Conservation (phyloP, 176 grass and related monocot genomes). For the Saccharum spontaneum region DNA sequence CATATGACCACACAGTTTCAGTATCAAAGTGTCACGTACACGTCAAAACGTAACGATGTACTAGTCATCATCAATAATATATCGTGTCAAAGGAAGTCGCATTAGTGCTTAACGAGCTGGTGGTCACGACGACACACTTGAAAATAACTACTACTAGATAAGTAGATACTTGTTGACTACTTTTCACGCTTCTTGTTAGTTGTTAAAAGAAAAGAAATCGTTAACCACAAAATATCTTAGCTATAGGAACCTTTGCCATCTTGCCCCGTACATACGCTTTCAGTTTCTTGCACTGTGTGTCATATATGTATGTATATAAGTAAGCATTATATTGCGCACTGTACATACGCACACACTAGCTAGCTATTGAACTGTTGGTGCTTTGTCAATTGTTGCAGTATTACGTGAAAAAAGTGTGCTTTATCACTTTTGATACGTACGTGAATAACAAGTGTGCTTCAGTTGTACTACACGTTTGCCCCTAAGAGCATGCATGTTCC, state of each 20-base stretch:
- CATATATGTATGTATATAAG: neutral
- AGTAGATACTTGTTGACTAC: neutral
- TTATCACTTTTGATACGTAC: no score
- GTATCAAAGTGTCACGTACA: neutral
- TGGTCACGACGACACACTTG: neutral
- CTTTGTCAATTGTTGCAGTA: neutral
- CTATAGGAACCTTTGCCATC: neutral
- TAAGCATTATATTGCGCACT: neutral
- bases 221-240: neutral
- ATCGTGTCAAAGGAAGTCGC: neutral
- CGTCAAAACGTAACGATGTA: neutral
- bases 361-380: neutral
- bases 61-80: neutral
- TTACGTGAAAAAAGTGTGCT: neutral
- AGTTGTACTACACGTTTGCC: neutral
- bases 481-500: neutral
- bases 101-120: conserved; percentile 27
- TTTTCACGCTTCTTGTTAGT: neutral
- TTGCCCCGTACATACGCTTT: neutral
- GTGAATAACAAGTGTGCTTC: no score
- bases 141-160: neutral
- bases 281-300: neutral
- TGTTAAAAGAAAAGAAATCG: neutral
- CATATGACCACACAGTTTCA: neutral
- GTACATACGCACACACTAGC: neutral